Conservation (phyloP, 371 early-diverging fungal genomes). For the Mucor irregularis region DNA sequence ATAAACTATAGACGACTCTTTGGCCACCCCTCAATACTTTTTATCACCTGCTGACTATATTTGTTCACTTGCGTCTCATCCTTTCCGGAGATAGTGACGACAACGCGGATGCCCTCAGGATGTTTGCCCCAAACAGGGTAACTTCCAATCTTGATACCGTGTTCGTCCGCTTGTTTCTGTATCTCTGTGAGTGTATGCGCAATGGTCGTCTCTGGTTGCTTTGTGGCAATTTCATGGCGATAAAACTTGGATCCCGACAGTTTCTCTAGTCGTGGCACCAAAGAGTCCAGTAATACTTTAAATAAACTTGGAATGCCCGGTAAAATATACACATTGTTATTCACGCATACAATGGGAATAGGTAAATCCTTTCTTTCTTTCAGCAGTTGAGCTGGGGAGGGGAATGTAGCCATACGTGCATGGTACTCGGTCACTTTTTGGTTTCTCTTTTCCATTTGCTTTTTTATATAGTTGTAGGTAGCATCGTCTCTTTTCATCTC, state of each 20-base stretch:
- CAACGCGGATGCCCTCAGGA: slow-evolving; percentile 17
- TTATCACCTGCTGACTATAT: slow-evolving; percentile 11
- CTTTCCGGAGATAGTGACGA: slow-evolving; percentile 47
- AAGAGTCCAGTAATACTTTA: slow-evolving; percentile 38
- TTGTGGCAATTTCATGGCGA: slow-evolving; percentile 54
- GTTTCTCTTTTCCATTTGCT: slow-evolving; percentile 13
- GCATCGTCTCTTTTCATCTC: slow-evolving; percentile 45
- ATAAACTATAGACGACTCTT: slow-evolving; percentile 9
- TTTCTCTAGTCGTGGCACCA: slow-evolving; percentile 9
- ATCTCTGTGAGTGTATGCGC: slow-evolving; percentile 46
- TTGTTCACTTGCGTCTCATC: slow-evolving; percentile 28
- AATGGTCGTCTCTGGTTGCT: slow-evolving; percentile 45
- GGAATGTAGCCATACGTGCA: slow-evolving; percentile 66
- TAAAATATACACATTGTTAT: slow-evolving; percentile 58
- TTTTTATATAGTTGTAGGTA: slow-evolving; percentile 55
- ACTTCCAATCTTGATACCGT: slow-evolving; percentile 58
- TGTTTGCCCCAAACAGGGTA: slow-evolving; percentile 54
- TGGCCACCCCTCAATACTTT: slow-evolving; percentile 27
- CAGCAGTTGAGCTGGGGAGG: slow-evolving; percentile 34
- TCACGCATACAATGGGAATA: slow-evolving; percentile 65
- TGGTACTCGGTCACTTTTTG: slow-evolving; percentile 20
- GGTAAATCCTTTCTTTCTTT: slow-evolving; percentile 44
- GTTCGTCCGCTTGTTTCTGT: slow-evolving; percentile 30
- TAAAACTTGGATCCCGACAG: slow-evolving; percentile 26
- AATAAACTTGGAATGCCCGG: slow-evolving; percentile 70